Base-by-base conservation (phyloP, 2,329 filamentous ascomycete genomes). In the Monilinia laxa region DNA sequence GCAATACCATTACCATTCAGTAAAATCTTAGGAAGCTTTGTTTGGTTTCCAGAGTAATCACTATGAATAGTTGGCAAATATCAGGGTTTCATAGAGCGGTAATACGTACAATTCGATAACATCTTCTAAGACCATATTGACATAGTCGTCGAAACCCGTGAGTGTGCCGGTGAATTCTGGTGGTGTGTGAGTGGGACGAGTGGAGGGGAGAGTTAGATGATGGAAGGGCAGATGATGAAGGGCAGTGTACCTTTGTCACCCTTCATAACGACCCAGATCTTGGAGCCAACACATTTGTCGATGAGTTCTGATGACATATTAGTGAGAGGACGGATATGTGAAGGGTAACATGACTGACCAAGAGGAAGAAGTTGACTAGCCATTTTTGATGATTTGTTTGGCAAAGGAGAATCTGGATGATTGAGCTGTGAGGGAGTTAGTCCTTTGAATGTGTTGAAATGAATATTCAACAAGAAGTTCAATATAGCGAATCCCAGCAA, bases 211-310 rank as follows among this genome's bases (percentile, higher is more conserved):
- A 7, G 42, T 14, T 6, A 45, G 14, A 45, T 45, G 42, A 45
- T 18, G 28, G 28, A 28, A 16, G 42, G 42, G 1, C 16, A 45
- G n/a, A 9, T n/a, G 55, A 51, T 38, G 16, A 56, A 20, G 57
- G 35, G 56, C 54, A 57, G 69, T 78, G 47, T 80, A 96, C 95
- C 95, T 83, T 97, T 98, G 78, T 98, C 95, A 72, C 93, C 92
- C 81, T 99, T 99, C 95, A 99, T 99, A 75, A 99, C 88, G 70
- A 99, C 93, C 93, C 94, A 97, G 79, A 99, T 98, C 75, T 90
- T 90, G 65, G 93, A 98, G 69, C 95, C 95, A 72, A 99, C 93
- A 78, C 95, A 99, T 81, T 97, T 97, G 83, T 99, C 95, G 79
- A 99, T 98, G 77, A 99, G 87, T 81, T 99, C 95, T 97, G 76